phyloP scores from a whole-genome alignment of 257 asterid genomes.

The Solanum appendiculatum region DNA sequence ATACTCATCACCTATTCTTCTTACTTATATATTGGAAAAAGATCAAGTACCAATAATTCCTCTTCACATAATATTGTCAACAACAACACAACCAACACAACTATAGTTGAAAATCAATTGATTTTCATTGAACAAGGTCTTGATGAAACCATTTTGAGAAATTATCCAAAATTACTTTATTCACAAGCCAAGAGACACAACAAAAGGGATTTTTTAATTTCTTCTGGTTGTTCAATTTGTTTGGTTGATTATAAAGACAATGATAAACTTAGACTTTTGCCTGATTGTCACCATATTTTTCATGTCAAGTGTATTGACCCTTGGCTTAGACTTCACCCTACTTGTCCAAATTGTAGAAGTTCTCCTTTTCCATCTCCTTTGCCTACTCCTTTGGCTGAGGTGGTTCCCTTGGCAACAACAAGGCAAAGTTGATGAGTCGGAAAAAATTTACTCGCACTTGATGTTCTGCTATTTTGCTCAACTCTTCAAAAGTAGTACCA shows the following conservation, averaged over 20 bases:
- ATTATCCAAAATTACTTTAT: slow-evolving; percentile 32
- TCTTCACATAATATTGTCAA: not conserved
- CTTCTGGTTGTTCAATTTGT: slow-evolving; percentile 49
- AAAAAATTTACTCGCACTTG: not conserved
- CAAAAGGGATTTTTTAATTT: not conserved
- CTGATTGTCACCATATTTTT: slow-evolving; percentile 50
- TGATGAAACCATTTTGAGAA: slow-evolving; percentile 21
- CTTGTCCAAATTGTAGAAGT: slow-evolving; percentile 58
- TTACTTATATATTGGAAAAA: slow-evolving; percentile 11
- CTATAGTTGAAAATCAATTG: not conserved
- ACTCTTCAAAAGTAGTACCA: not conserved
- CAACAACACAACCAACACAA: not conserved
- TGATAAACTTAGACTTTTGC: slow-evolving; percentile 42
- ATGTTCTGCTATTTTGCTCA: not conserved
- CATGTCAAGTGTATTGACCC: slow-evolving; percentile 53
- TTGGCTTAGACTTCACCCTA: slow-evolving; percentile 41
- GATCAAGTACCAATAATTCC: not conserved
- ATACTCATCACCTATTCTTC: slow-evolving; percentile 26
- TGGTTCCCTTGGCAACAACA: not conserved
- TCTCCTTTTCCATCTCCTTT: slow-evolving; percentile 20
- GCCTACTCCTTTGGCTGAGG: not conserved
- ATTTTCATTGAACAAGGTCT: slow-evolving; percentile 10
- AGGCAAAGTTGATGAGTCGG: not conserved
- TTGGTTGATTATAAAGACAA: slow-evolving; percentile 42
- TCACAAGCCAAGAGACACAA: slow-evolving; percentile 18